Percentiles rank a stretch among this genome's conserved stretches.
These are phyloP conservation scores for Aspergillus quadricinctus DNA, from an alignment of 2,329 filamentous ascomycete genomes.

Conservation along the genomic window DNA sequence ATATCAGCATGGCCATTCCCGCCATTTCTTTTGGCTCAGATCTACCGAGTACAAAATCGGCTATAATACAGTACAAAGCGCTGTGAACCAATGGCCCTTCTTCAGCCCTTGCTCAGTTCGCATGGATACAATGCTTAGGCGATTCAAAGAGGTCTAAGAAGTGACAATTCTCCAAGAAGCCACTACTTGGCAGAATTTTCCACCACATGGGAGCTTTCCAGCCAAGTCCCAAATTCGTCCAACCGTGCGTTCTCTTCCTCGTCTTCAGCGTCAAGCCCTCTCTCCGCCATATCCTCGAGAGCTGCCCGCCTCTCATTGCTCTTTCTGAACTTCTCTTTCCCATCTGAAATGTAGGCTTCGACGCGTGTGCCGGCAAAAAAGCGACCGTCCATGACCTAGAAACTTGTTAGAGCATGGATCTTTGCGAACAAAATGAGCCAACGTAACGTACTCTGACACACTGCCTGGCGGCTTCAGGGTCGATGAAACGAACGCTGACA, in stretches of 20 bases:
- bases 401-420: conserved; percentile 5
- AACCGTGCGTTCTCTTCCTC: conserved; percentile 44
- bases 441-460: conserved; percentile 54
- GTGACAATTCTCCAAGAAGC: background rate
- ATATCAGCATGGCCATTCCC: background rate
- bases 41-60: background rate
- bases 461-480: conserved; percentile 63
- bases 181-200: conserved; percentile 24
- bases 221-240: conserved; percentile 47
- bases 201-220: conserved; percentile 31
- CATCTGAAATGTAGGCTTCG: conserved; percentile 65
- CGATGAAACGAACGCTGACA: conserved; percentile 76
- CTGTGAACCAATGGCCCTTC: background rate
- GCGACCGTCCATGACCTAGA: conserved; percentile 69
- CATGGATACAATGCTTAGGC: background rate
- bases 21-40: background rate
- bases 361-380: conserved; percentile 70
- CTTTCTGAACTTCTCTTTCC: conserved; percentile 69
- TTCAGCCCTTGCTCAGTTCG: background rate
- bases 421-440: background rate
- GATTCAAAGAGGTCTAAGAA: background rate
- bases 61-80: background rate
- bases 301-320: conserved; percentile 47
- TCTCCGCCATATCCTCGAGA: conserved; percentile 46
- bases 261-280: conserved; percentile 39